Conservation (phyloP, 768 basidiomycete species). For the Trametes cubensis region DNA sequence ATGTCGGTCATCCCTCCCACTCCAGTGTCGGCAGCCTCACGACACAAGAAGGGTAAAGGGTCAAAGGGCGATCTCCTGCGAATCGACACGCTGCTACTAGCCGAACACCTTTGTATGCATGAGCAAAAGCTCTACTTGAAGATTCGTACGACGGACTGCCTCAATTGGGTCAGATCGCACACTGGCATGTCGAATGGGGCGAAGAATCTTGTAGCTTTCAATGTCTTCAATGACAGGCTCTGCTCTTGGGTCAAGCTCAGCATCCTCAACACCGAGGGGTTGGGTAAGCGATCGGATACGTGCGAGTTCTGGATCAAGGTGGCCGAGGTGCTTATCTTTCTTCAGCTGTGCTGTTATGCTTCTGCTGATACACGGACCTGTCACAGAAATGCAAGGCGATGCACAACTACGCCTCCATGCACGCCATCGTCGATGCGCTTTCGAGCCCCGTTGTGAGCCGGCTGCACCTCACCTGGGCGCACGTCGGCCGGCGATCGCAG, state of each 20-base stretch:
- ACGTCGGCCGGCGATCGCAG: slow-evolving; percentile 52
- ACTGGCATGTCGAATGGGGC: slow-evolving; percentile 38
- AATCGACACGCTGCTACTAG: slow-evolving; percentile 69
- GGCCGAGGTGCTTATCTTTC: slow-evolving; percentile 56
- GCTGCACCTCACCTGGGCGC: slow-evolving; percentile 68
- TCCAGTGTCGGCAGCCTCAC: slow-evolving; percentile 23
- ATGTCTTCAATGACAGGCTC: slow-evolving; percentile 62
- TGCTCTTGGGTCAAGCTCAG: slow-evolving; percentile 69
- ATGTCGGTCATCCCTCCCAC: slow-evolving; percentile 27
- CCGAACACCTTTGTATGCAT: slow-evolving; percentile 79
- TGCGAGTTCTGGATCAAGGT: slow-evolving; percentile 79
- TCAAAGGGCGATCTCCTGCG: slow-evolving; percentile 64
- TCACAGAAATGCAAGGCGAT: slow-evolving; percentile 64
- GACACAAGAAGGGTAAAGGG: slow-evolving; percentile 46
- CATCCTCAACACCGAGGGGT: slow-evolving; percentile 53
- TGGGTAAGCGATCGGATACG: slow-evolving; percentile 57
- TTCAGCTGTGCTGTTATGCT: slow-evolving; percentile 15
- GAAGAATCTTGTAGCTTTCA: slow-evolving; percentile 55
- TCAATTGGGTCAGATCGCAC: slow-evolving; percentile 54
- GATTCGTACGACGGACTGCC: slow-evolving; percentile 74
- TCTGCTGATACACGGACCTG: slow-evolving; percentile 15
- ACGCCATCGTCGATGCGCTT: slow-evolving; percentile 64
- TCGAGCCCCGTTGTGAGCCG: slow-evolving; percentile 60
- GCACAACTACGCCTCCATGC: slow-evolving; percentile 70
- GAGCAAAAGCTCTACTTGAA: slow-evolving; percentile 71